Base-by-base conservation (phyloP, 805 yeast genomes). In the Ogataea dorogensis region DNA sequence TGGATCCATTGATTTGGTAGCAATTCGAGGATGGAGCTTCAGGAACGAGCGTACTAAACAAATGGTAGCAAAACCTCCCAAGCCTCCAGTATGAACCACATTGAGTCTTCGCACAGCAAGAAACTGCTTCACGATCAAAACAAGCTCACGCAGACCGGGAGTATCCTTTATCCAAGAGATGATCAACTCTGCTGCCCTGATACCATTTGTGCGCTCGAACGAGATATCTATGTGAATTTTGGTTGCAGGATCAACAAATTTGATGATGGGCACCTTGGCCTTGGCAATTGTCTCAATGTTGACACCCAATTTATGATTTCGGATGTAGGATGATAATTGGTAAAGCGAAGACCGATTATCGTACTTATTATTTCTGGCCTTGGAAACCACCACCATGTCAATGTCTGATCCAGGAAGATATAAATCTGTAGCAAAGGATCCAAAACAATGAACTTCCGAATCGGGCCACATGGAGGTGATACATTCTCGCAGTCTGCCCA, bases 401-500 rank as follows among this genome's bases (percentile, higher is more conserved):
- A 91, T 87, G 68, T 91, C 98, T 0, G 96, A 86, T 2, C 95
- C 95, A 0, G 98, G 98, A 12, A 91, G 67, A 54, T 88, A 91
- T 43, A 91, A 65, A 54, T 89, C 96, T 0, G 97, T 89, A 0
- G 98, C 96, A 58, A 77, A 85, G 0, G 97, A 89, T 0, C 98
- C 98, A 66, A 93, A 91, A 6, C 89, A 95, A 44, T 81, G 81
- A 4, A 84, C 75, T 38, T 81, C 83, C 11, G 91, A 79, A 43
- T 77, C 84, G 1, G 79, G 79, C 96, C 97, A 91, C 35, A 81
- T 64, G 2, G 61, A 55, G 5, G 66, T 61, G 1, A 76, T 67
- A 33, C 75, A 70, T 5, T 59, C 54, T 44, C 81, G 76, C 20
- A 93, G 63, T 34, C 75, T 69, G 23, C 67, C 59, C 17, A 91